phyloP scores from a whole-genome alignment of 805 yeast species.

The Metschnikowia sp. region DNA sequence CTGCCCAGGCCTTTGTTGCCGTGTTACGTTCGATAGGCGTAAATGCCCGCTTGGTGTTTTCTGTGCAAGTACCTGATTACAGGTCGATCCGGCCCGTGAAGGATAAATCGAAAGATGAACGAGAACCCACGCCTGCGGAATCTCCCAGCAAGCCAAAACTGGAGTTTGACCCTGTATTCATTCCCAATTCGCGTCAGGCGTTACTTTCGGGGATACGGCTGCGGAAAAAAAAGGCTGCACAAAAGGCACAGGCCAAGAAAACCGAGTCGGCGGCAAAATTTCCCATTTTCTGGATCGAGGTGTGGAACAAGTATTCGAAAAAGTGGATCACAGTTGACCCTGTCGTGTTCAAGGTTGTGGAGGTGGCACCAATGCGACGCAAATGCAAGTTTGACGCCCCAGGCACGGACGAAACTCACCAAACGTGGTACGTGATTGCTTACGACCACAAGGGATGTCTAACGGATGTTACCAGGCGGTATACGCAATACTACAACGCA shows the following conservation, averaged over 20 bases:
- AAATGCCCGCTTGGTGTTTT: conserved; percentile 70
- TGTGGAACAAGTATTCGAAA: conserved; percentile 72
- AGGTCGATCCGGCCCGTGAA: conserved; percentile 14
- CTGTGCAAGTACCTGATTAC: conserved; percentile 86
- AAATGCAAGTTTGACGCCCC: conserved; percentile 74
- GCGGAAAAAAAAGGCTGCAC: conserved; percentile 1
- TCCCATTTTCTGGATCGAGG: conserved; percentile 93
- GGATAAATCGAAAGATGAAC: conserved; percentile 2
- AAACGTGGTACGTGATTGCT: conserved; percentile 72
- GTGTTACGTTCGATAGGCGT: conserved; percentile 68
- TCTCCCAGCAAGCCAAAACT: conserved; percentile 5
- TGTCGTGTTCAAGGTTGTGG: conserved; percentile 58
- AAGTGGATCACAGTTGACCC: conserved; percentile 91
- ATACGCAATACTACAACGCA: conserved; percentile 66
- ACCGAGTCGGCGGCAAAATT: conserved; percentile 25
- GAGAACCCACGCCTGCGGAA: neutral
- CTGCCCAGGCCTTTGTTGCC: conserved; percentile 85
- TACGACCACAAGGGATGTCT: conserved; percentile 63
- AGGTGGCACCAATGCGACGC: conserved; percentile 51
- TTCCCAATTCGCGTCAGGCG: conserved; percentile 16
- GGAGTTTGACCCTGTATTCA: conserved; percentile 20
- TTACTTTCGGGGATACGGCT: conserved; percentile 8
- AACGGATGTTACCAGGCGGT: conserved; percentile 82
- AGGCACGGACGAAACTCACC: conserved; percentile 50
- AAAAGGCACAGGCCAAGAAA: neutral